phyloP scores from a whole-genome alignment of 305 asterid genomes.

The Fraxinus dipetala region DNA sequence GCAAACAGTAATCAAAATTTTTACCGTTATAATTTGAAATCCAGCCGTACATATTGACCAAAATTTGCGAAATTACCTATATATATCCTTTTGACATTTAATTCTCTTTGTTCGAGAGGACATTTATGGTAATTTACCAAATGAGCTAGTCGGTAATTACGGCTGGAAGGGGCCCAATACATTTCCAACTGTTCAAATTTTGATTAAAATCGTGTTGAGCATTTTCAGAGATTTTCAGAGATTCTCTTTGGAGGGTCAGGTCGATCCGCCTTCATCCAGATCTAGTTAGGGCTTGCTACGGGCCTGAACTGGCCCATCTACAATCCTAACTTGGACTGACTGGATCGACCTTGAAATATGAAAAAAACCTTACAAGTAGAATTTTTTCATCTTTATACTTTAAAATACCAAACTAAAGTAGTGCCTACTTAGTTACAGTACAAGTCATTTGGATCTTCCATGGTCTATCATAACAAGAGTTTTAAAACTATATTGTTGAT shows the following conservation, averaged over 20 bases:
- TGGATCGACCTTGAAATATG: not conserved
- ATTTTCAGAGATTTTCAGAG: not conserved
- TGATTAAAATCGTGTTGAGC: not conserved
- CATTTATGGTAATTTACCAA: not conserved
- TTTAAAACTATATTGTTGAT: too few species aligned
- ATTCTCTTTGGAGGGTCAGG: not conserved
- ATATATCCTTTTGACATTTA: not conserved
- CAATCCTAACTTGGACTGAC: not conserved
- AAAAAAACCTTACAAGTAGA: not conserved
- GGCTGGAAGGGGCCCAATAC: not conserved
- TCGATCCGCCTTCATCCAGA: not conserved
- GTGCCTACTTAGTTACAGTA: too few species aligned
- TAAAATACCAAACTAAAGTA: too few species aligned
- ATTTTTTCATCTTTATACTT: too few species aligned
- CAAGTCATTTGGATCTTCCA: too few species aligned
- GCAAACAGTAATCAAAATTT: not conserved
- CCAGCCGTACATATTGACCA: not conserved
- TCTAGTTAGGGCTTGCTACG: not conserved
- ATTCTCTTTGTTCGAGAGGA: not conserved
- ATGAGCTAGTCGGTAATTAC: not conserved
- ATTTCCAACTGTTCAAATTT: not conserved
- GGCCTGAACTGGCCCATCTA: not conserved
- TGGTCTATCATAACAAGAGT: too few species aligned
- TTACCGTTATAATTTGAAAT: not conserved
- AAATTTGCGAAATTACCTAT: not conserved